Evolutionary conservation across 768 basidiomycete genomes (phyloP).

Genomic region (Hericium rajendrae): DNA sequence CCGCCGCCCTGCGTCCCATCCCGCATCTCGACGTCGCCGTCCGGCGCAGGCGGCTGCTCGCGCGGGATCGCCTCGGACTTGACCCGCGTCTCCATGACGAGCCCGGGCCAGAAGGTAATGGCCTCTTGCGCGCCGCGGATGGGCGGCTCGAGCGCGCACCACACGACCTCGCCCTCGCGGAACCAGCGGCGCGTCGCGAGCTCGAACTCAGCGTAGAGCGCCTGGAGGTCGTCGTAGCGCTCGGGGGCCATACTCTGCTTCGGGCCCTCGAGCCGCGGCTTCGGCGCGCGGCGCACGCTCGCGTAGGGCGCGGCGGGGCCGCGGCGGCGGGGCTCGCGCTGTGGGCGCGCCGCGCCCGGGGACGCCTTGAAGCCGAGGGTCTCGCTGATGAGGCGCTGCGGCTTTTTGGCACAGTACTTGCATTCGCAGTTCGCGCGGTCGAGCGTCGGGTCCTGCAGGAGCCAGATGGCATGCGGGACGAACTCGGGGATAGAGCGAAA

Average conservation of each 20-base stretch:
- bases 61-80: constrained; percentile 33
- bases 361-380: constrained; percentile 38
- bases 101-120: constrained; percentile 69
- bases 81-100: constrained; percentile 50
- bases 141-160: constrained; percentile 48
- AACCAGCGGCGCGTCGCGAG: constrained; percentile 48
- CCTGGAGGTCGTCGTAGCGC: constrained; percentile 55
- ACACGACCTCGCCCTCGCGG: constrained; percentile 61
- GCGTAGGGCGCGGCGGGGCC: constrained; percentile 26
- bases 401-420: constrained; percentile 66
- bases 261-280: constrained; percentile 23
- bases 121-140: constrained; percentile 35
- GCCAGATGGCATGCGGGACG: constrained; percentile 76
- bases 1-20: constrained; percentile 5
- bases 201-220: constrained; percentile 35
- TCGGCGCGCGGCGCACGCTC: constrained; percentile 29
- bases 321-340: constrained; percentile 1
- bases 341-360: not conserved
- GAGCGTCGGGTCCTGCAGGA: constrained; percentile 44
- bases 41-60: constrained; percentile 5
- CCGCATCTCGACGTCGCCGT: constrained; percentile 15
- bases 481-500: constrained; percentile 85
- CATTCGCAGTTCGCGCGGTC: constrained; percentile 50
- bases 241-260: constrained; percentile 48
- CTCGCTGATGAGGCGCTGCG: constrained; percentile 62